phyloP scores from a whole-genome alignment of 1,284 basidiomycete species.

The Kwoniella shivajii region DNA sequence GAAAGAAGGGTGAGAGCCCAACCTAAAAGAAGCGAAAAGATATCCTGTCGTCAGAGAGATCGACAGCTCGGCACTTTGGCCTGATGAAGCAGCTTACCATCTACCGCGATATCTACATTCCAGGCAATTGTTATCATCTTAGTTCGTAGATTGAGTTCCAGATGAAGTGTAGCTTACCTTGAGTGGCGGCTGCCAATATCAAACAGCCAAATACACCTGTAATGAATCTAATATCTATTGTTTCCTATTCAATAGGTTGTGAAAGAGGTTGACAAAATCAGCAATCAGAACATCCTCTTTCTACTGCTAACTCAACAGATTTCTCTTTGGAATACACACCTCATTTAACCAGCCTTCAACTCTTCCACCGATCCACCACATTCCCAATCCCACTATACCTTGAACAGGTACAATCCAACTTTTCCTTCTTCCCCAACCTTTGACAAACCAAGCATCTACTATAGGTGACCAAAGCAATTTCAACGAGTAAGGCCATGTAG shows the following conservation, averaged over 20 bases:
- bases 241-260: conserved; percentile 65
- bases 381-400: conserved; percentile 79
- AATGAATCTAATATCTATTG: conserved; percentile 75
- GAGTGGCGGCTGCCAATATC: conserved; percentile 94
- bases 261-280: no score
- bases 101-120: conserved; percentile 86
- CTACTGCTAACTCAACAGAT: background rate
- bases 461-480: conserved; percentile 98
- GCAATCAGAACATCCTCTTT: background rate
- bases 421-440: conserved; percentile 77
- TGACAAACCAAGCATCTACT: conserved; percentile 86
- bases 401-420: conserved; percentile 99
- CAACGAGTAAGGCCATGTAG: conserved; percentile 94
- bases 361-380: conserved; percentile 83
- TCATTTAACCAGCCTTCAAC: conserved; percentile 76
- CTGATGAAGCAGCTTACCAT: conserved; percentile 61
- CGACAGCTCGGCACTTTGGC: conserved; percentile 1
- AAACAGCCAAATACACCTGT: conserved; percentile 87
- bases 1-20: conserved; percentile 98
- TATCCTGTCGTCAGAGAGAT: background rate
- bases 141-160: background rate
- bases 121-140: conserved; percentile 13
- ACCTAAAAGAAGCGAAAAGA: conserved; percentile 56
- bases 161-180: conserved; percentile 63
- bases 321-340: conserved; percentile 35